phyloP scores from a whole-genome alignment of 202 grass and related monocot species.

The Dendrocalamus latiflorus region DNA sequence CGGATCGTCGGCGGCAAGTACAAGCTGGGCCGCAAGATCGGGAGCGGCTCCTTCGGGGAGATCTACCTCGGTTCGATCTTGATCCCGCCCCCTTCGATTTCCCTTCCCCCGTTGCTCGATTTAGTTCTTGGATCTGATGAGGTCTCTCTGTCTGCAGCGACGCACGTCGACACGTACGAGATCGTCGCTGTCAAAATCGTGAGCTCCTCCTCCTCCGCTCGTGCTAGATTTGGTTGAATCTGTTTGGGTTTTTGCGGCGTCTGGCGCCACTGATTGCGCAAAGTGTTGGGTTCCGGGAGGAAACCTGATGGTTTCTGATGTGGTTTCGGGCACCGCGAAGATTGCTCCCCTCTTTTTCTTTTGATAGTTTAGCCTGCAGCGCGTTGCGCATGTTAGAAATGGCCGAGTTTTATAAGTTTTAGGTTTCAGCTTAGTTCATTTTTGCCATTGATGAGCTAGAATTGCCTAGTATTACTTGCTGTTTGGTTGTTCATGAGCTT shows the following conservation, averaged over 20 bases:
- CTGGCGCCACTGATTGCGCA: background rate
- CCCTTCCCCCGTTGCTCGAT: background rate
- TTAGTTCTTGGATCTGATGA: constrained; percentile 21
- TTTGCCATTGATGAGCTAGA: background rate
- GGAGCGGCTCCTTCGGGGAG: constrained; percentile 76
- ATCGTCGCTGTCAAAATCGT: constrained; percentile 84
- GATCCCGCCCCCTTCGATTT: background rate
- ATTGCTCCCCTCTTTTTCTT: background rate
- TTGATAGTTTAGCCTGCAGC: background rate
- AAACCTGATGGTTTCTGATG: background rate
- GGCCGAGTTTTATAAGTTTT: background rate
- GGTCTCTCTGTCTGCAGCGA: constrained; percentile 34
- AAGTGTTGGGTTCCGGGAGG: background rate
- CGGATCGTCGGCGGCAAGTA: constrained; percentile 72
- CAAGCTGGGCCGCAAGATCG: constrained; percentile 71
- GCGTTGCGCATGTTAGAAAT: background rate
- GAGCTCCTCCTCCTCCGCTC: constrained; percentile 20
- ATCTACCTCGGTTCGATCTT: constrained; percentile 58
- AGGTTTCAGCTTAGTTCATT: background rate
- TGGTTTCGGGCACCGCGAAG: background rate
- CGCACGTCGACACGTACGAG: constrained; percentile 73
- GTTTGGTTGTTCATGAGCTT: background rate
- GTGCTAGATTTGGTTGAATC: background rate
- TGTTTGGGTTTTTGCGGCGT: background rate
- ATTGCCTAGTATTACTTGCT: background rate